Percentiles rank a stretch among this genome's conserved stretches.
Evolutionary conservation across 2,329 filamentous ascomycete species (phyloP).

Genomic region (Colletotrichum tofieldiae): DNA sequence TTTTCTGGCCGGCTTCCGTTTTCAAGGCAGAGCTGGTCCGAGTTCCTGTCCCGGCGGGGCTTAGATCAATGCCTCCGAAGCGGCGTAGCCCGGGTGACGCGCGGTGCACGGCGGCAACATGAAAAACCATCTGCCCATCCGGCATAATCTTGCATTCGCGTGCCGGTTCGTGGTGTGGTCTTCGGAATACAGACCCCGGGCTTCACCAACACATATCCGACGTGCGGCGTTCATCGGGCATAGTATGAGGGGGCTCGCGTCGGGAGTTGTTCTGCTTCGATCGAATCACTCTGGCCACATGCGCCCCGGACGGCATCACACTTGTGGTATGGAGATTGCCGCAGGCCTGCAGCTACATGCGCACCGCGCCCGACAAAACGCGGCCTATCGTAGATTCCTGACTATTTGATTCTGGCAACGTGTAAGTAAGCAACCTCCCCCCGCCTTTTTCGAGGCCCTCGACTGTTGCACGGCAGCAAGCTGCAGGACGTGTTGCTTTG

Average conservation of each 20-base stretch:
- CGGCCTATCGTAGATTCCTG: slow-evolving; percentile 5
- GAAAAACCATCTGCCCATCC: slow-evolving; percentile 24
- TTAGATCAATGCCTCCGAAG: slow-evolving; percentile 21
- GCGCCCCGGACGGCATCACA: neutral
- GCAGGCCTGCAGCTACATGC: neutral
- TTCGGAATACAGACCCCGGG: slow-evolving; percentile 5
- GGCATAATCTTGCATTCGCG: neutral
- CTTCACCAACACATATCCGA: slow-evolving; percentile 7
- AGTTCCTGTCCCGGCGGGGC: slow-evolving; percentile 11
- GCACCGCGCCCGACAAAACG: neutral
- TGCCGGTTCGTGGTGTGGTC: slow-evolving; percentile 5
- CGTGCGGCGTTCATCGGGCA: slow-evolving; percentile 15
- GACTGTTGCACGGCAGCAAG: slow-evolving; percentile 34
- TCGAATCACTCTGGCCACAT: slow-evolving; percentile 3
- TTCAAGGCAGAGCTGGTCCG: slow-evolving; percentile 18
- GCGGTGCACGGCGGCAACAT: slow-evolving; percentile 25
- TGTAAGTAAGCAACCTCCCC: slow-evolving; percentile 1
- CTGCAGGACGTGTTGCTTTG: slow-evolving; percentile 24
- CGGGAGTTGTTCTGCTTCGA: neutral
- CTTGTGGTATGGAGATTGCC: neutral
- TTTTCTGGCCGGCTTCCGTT: slow-evolving; percentile 9
- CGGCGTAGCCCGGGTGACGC: slow-evolving; percentile 23
- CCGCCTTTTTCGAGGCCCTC: slow-evolving; percentile 34
- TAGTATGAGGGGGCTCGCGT: neutral
- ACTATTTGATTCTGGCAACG: slow-evolving; percentile 12